Base-by-base conservation (phyloP, 345 rosid genomes). In the Cardamine occulta region DNA sequence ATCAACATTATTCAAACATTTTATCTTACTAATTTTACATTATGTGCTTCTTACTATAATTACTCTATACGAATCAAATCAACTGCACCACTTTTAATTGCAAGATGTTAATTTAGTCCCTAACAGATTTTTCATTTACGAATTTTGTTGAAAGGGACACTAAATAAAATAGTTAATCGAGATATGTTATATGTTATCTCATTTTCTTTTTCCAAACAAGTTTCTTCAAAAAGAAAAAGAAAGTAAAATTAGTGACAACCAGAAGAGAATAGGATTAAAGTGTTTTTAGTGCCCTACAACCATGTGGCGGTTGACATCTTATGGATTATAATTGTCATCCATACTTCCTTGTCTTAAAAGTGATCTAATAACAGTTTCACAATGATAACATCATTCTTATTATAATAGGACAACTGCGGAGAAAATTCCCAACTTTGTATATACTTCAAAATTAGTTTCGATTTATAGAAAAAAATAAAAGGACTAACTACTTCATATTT, bases 281-380 rank as follows among this genome's bases (percentile, higher is more conserved):
- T 75, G 64, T 52, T 61, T 68, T 68, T 21, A 52, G 69, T 75
- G 37, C 54, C 63, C 57, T 75, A 75, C 74, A 61, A 68, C 63
- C 70, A 75, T 75, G 79, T 75, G 79, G 69, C 63, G 6, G 74
- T 68, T 75, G 48, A 52, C 74, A 75, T 67, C 79, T 49, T 75
- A 17, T 8, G 54, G 79, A 75, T 67, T 68, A 49, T 67, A 28
- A 67, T 68, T 68, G 55, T 29, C 63, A 75, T 61, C 79, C 63
- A 68, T 68, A 44, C 74, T 75, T 68, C 62, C 74, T 75, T 68
- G 69, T 68, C 69, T 60, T 75, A 60, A 75, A 75, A 52, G 63
- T 75, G 56, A 68, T 60, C 55, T 52, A 60, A 52, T 52, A 39
- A 60, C 74, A 28, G 37, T 75, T 68, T 42, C 49, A 75, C 57